Evolutionary conservation across 2,329 filamentous ascomycete species (phyloP).

Genomic region (Sporothrix pseudoabietina): DNA sequence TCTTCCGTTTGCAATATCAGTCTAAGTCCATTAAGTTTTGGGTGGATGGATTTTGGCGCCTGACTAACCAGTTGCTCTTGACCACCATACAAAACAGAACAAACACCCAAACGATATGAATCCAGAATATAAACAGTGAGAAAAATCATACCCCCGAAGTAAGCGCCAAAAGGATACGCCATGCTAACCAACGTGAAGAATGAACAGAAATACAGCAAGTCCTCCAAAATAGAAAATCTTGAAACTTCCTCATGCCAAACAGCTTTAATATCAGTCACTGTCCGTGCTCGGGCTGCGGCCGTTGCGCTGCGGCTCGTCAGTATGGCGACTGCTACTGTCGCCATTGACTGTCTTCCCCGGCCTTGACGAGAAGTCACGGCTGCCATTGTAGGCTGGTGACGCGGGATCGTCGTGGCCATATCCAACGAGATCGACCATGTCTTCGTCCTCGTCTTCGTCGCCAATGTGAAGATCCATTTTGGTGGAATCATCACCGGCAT

Average conservation of each 20-base stretch:
- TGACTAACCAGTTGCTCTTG: neutral
- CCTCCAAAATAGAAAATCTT: neutral
- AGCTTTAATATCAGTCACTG: slow-evolving; percentile 12
- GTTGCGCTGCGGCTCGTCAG: neutral
- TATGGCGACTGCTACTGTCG: neutral
- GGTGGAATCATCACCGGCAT: neutral
- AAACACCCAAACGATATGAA: neutral
- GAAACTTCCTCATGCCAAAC: neutral
- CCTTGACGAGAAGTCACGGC: neutral
- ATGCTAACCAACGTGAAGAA: neutral
- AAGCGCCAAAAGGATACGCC: neutral
- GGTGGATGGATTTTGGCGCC: neutral
- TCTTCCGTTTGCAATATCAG: neutral
- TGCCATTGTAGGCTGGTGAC: slow-evolving; percentile 10
- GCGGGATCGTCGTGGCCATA: slow-evolving; percentile 1
- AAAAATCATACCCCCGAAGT: neutral
- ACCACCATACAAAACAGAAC: neutral
- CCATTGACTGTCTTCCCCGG: neutral
- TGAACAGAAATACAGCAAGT: neutral
- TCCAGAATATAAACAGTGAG: neutral
- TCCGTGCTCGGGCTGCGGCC: slow-evolving; percentile 19
- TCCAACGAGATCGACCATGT: slow-evolving; percentile 9
- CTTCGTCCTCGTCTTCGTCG: slow-evolving; percentile 12
- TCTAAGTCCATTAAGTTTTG: too few relatives aligned
- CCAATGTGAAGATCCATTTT: neutral